These are phyloP conservation scores for Rosa persica DNA, from an alignment of 306 rosid genomes.

Conservation along the genomic window DNA sequence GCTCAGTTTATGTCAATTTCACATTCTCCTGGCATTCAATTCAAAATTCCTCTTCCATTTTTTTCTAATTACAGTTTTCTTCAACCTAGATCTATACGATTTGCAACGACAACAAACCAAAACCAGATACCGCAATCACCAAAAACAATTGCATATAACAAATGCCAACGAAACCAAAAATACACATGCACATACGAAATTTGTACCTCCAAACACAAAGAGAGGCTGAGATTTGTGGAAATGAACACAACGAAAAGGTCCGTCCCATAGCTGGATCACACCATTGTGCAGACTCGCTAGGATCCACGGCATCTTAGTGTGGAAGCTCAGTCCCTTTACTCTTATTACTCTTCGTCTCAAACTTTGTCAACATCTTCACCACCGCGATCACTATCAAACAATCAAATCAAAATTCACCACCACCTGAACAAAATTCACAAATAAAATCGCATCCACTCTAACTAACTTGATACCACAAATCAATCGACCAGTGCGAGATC, in stretches of 20 bases:
- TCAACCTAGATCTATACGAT: conserved; percentile 1
- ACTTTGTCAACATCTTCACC: conserved; percentile 86
- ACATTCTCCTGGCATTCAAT: background rate
- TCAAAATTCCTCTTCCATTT: background rate
- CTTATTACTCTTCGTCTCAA: conserved; percentile 93
- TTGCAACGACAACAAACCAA: background rate
- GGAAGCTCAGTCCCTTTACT: conserved; percentile 98
- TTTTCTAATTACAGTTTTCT: background rate
- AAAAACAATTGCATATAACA: background rate
- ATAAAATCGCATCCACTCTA: background rate
- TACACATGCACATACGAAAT: background rate
- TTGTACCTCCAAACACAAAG: conserved; percentile 87
- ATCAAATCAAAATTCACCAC: conserved; percentile 25
- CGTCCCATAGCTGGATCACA: conserved; percentile 99
- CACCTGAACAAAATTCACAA: background rate
- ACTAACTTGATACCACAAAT: no score
- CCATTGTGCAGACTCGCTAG: conserved; percentile 99
- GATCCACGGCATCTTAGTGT: conserved; percentile 92
- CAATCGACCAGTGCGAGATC: no score
- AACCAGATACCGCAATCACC: background rate
- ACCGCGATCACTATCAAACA: conserved; percentile 25
- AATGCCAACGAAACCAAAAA: background rate
- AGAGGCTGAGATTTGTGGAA: conserved; percentile 95
- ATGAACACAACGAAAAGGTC: conserved; percentile 97
- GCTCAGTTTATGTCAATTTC: background rate